Evolutionary conservation across 768 basidiomycete species (phyloP).

Genomic region (Glaciozyma martinii): DNA sequence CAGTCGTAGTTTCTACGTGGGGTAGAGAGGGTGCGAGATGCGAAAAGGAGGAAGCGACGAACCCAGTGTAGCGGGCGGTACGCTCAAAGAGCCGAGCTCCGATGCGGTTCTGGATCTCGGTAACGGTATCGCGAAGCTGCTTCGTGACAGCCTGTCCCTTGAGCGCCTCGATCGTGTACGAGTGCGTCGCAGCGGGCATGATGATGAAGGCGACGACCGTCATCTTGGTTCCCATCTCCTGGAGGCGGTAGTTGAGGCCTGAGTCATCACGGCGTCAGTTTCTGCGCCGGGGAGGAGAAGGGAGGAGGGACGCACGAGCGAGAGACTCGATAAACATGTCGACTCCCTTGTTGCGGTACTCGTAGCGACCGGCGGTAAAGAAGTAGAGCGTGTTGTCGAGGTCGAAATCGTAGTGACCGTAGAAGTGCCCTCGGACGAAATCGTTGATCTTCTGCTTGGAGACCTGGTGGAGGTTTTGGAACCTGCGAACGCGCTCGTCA

Average conservation of each 20-base stretch:
- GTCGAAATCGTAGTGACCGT: conserved; percentile 89
- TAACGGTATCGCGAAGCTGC: conserved; percentile 89
- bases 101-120: conserved; percentile 86
- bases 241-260: conserved; percentile 56
- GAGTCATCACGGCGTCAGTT: not conserved
- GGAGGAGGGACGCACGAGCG: conserved; percentile 50
- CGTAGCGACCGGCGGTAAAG: conserved; percentile 99
- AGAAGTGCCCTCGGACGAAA: conserved; percentile 95
- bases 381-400: conserved; percentile 63
- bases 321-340: conserved; percentile 99
- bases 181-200: conserved; percentile 92
- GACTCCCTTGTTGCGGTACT: conserved; percentile 98
- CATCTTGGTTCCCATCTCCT: conserved; percentile 56
- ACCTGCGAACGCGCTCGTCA: not conserved
- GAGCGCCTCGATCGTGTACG: conserved; percentile 93
- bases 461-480: conserved; percentile 79
- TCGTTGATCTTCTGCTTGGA: conserved; percentile 98
- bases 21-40: too few species aligned
- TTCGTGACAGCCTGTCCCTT: conserved; percentile 97
- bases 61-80: conserved; percentile 87
- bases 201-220: conserved; percentile 98
- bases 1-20: too few species aligned
- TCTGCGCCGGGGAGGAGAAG: not conserved
- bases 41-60: conserved; percentile 33
- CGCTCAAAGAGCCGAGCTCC: conserved; percentile 89